Evolutionary conservation across 2,329 filamentous ascomycete genomes (phyloP), one percentile per base, ranked within the genome.

Genomic region (Talaromyces sp.): DNA sequence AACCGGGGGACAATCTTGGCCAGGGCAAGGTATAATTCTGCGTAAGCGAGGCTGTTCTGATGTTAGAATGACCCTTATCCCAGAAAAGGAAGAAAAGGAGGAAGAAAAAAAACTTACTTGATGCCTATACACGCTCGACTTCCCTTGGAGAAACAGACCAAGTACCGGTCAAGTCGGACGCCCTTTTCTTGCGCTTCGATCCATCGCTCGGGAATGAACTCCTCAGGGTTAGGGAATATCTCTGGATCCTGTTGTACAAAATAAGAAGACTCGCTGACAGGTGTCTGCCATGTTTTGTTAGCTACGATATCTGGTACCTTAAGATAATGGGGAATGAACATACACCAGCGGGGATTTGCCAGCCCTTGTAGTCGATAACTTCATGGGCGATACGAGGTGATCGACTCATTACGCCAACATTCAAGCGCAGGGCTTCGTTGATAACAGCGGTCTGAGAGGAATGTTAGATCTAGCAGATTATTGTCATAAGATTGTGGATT

Each of bases 81-180:
- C 19, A 13, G 11, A 22, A 19, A 52, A 47, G 36, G 57, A 13
- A 2, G 44, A 47, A 19, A 25, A n/a, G 13, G 8, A 32, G 9
- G 8, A n/a, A 22, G 28, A 32, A 6, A 17, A n/a, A 32, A 17
- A 25, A 36, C 67, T 32, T 65, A 73, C 70, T 81, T 78, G 52
- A 78, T 78, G n/a, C 81, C 81, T n/a, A 79, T 70, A 62, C 81
- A 83, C 67, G 76, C 75, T 30, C 80, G 69, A 4, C 71, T 75
- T 0, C 80, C 80, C 52, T 71, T 74, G 39, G 70, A 70, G 59
- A 80, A 80, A 0, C 73, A 63, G 8, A 79, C 69, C 36, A 79
- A 63, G 58, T 75, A 77, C 30, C 68, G 70, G 28, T 75, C 68
- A 17, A 77, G 65, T 1, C 71, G 68, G 22, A 73, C 66, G 2